Evolutionary conservation across 1,139 yeast genomes (phyloP).

Genomic region (Candida albicans): DNA sequence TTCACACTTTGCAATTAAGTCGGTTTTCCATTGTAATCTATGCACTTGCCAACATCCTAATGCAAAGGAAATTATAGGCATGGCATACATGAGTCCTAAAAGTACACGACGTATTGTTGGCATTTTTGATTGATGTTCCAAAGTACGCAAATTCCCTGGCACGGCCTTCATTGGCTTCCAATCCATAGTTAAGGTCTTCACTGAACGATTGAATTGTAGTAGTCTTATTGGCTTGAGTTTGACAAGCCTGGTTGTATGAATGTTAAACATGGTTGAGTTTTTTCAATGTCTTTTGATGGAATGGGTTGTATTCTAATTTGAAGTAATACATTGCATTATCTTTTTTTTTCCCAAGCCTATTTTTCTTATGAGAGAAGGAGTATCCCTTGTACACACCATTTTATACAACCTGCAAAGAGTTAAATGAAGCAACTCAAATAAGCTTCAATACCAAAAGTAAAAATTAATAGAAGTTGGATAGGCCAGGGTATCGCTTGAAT

Average conservation of each 20-base stretch:
- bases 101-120: constrained; percentile 49
- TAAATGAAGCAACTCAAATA: too few relatives aligned
- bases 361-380: too few relatives aligned
- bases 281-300: not conserved
- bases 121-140: constrained; percentile 39
- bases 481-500: too few relatives aligned
- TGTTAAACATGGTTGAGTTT: not conserved
- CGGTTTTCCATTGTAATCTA: constrained; percentile 86
- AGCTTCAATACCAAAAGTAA: too few relatives aligned
- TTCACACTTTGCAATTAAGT: constrained; percentile 78
- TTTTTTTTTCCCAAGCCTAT: not conserved
- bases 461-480: too few relatives aligned
- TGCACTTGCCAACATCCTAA: constrained; percentile 94
- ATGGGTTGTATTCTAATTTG: not conserved
- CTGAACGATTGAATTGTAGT: constrained; percentile 20
- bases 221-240: constrained; percentile 1
- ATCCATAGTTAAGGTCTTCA: constrained; percentile 73
- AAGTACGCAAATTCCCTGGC: constrained; percentile 44
- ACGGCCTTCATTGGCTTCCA: constrained; percentile 76
- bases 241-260: not conserved
- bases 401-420: too few relatives aligned
- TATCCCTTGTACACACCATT: too few relatives aligned
- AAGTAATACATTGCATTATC: not conserved
- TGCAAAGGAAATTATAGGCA: constrained; percentile 85
- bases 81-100: constrained; percentile 64